phyloP scores from a whole-genome alignment of 2,329 filamentous ascomycete genomes.

The Sarocladium strictum region DNA sequence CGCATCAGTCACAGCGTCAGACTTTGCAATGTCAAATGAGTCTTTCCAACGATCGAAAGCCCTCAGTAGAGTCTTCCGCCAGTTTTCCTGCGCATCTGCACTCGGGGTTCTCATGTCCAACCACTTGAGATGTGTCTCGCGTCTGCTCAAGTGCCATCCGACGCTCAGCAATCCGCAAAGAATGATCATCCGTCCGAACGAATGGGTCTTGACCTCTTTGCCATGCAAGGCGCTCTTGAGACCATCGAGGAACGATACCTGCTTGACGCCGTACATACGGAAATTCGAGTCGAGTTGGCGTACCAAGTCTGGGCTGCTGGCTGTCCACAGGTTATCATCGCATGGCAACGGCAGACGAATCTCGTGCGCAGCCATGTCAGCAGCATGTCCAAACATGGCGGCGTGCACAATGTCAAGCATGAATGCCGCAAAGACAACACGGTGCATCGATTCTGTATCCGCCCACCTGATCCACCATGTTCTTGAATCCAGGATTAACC shows the following conservation, averaged over 20 bases:
- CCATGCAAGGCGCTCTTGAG: constrained; percentile 79
- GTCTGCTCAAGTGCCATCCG: constrained; percentile 78
- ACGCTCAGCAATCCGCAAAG: constrained; percentile 89
- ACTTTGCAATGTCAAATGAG: constrained; percentile 55
- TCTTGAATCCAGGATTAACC: constrained; percentile 31
- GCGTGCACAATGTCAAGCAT: constrained; percentile 85
- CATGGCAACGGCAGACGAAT: constrained; percentile 81
- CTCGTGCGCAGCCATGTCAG: constrained; percentile 87
- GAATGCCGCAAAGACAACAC: constrained; percentile 84
- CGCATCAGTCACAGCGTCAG: constrained; percentile 28
- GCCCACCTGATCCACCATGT: constrained; percentile 83
- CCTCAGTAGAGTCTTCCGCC: constrained; percentile 68
- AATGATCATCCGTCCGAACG: constrained; percentile 82
- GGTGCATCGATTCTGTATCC: constrained; percentile 77
- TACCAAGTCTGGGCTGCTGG: constrained; percentile 70
- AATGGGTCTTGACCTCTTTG: constrained; percentile 75
- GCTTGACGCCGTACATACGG: constrained; percentile 71
- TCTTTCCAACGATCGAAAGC: constrained; percentile 67
- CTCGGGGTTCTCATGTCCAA: constrained; percentile 61
- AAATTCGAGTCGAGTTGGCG: constrained; percentile 71
- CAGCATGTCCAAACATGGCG: constrained; percentile 86
- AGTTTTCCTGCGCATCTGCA: constrained; percentile 61
- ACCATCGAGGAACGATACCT: constrained; percentile 75
- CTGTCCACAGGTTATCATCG: constrained; percentile 81
- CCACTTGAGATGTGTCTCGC: constrained; percentile 74